Evolutionary conservation across 805 yeast genomes (phyloP).

Genomic region (Ogataea polymorpha): DNA sequence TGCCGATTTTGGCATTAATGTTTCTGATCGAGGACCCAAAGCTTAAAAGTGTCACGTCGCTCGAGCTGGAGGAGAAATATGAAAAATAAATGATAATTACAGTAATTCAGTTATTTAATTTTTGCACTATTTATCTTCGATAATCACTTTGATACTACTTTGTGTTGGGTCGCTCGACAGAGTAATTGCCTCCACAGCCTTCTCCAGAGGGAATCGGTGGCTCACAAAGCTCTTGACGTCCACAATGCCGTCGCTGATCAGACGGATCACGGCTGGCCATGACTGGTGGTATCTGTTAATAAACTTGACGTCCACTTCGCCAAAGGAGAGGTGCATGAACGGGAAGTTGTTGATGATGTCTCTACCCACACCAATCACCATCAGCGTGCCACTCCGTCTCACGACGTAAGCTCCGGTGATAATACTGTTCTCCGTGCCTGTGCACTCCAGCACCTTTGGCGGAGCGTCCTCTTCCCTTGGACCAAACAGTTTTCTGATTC

Average conservation of each 20-base stretch:
- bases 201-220: conserved; percentile 44
- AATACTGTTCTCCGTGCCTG: conserved; percentile 50
- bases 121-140: conserved; percentile 32
- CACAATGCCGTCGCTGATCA: conserved; percentile 42
- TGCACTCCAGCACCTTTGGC: conserved; percentile 48
- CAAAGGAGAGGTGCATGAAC: conserved; percentile 51
- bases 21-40: not conserved
- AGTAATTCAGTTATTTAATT: no score
- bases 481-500: conserved; percentile 37
- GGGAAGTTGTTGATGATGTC: conserved; percentile 46
- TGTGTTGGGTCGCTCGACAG: conserved; percentile 38
- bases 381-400: conserved; percentile 44
- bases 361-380: conserved; percentile 52
- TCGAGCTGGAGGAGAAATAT: not conserved
- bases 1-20: not conserved
- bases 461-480: conserved; percentile 38
- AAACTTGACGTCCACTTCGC: conserved; percentile 49
- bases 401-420: conserved; percentile 44
- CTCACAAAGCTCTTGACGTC: conserved; percentile 46
- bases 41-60: not conserved
- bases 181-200: conserved; percentile 45
- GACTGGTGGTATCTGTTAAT: conserved; percentile 54
- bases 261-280: conserved; percentile 54
- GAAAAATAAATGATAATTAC: no score
- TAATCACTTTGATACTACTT: conserved; percentile 47